These are phyloP conservation scores for Pelargonium myrrhifolium DNA, from an alignment of 441 rosid genomes.

Conservation along the genomic window DNA sequence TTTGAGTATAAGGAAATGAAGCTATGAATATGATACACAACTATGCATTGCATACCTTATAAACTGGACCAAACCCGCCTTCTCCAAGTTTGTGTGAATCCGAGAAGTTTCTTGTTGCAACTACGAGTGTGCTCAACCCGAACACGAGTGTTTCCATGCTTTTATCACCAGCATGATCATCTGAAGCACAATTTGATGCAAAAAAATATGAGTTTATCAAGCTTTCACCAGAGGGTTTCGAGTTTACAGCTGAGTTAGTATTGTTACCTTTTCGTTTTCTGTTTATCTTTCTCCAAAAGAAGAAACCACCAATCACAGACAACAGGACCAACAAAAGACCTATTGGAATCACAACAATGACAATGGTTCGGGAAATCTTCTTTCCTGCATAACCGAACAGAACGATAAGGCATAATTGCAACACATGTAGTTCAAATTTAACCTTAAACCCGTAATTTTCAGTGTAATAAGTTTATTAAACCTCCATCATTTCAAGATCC, in stretches of 20 bases:
- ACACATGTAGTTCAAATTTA: not conserved
- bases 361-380: conserved; percentile 11
- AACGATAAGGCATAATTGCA: not conserved
- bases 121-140: conserved; percentile 18
- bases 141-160: conserved; percentile 21
- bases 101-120: conserved; percentile 29
- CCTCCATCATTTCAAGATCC: too few species aligned
- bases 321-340: conserved; percentile 8
- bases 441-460: too few species aligned
- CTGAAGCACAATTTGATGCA: conserved; percentile 13
- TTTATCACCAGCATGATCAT: conserved; percentile 10
- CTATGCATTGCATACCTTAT: conserved; percentile 20
- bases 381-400: conserved; percentile 18
- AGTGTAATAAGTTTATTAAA: too few species aligned
- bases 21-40: too few species aligned
- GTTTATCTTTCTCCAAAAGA: conserved; percentile 18
- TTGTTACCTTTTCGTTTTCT: conserved; percentile 16
- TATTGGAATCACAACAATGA: conserved; percentile 11
- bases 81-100: conserved; percentile 31
- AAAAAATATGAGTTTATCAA: too few species aligned
- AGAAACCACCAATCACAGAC: conserved; percentile 14
- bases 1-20: too few species aligned
- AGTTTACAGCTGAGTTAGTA: not conserved
- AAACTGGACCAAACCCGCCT: conserved; percentile 37
- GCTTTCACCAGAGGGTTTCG: too few species aligned